Conservation (phyloP, 495 filamentous ascomycete genomes). For the Xylaria venustula region DNA sequence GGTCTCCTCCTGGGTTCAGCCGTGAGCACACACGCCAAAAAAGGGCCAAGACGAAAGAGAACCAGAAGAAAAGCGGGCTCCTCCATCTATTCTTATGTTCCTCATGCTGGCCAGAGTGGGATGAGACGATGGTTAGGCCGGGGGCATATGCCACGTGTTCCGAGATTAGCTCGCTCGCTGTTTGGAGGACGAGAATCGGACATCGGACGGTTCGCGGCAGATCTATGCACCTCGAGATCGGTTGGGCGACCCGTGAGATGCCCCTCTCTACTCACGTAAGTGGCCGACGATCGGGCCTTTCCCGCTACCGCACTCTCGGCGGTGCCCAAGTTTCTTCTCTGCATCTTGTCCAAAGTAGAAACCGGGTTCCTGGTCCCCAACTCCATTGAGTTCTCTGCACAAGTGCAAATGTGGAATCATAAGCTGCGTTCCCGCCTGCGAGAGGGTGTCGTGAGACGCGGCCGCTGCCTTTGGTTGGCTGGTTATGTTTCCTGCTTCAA, state of each 20-base stretch:
- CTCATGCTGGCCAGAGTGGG: not conserved
- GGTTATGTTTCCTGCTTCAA: not conserved
- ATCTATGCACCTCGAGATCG: not conserved
- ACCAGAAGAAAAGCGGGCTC: not conserved
- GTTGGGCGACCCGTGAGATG: not conserved
- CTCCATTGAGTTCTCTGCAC: not conserved
- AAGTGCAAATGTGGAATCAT: not conserved
- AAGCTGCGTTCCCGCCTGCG: not conserved
- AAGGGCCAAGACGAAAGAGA: not conserved
- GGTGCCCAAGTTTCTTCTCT: not conserved
- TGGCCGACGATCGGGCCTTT: not conserved
- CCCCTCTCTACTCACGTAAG: not conserved
- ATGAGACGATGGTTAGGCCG: not conserved
- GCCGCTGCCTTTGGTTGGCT: not conserved
- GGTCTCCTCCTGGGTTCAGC: not conserved
- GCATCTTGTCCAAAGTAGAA: not conserved
- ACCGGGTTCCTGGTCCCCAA: conserved; percentile 7
- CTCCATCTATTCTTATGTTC: not conserved
- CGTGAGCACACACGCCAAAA: not conserved
- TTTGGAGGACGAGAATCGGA: not conserved
- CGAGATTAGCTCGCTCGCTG: not conserved
- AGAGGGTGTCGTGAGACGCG: conserved; percentile 10
- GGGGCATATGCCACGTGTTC: not conserved
- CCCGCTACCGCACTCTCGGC: not conserved
- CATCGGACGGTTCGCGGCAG: not conserved